Conservation (phyloP, 2,329 filamentous ascomycete genomes). For the Aspergillus nomiae region DNA sequence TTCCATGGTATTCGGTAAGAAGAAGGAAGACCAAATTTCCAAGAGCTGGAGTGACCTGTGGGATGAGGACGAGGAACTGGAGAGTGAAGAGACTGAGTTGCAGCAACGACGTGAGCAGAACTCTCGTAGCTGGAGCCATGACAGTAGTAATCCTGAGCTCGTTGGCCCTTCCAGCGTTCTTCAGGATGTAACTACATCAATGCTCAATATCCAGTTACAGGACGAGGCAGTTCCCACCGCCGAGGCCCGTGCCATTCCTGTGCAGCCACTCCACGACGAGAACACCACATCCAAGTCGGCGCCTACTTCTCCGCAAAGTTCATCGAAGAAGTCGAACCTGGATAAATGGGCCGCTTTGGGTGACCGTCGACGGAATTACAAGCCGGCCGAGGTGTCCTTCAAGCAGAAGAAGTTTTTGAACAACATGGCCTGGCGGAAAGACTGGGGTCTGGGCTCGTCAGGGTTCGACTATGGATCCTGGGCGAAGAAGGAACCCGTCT, state of each 20-base stretch:
- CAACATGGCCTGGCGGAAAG: slow-evolving; percentile 45
- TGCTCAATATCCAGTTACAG: slow-evolving; percentile 50
- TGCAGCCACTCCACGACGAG: slow-evolving; percentile 61
- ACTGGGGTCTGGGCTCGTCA: slow-evolving; percentile 41
- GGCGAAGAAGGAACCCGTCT: slow-evolving; percentile 34
- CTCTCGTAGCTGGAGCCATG: slow-evolving; percentile 76
- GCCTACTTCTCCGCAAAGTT: slow-evolving; percentile 60
- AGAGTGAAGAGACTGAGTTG: slow-evolving; percentile 62
- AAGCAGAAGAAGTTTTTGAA: slow-evolving; percentile 50
- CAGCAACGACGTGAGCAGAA: slow-evolving; percentile 65
- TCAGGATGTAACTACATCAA: slow-evolving; percentile 56
- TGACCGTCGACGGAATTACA: slow-evolving; percentile 74
- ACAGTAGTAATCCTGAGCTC: slow-evolving; percentile 59
- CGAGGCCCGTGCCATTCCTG: slow-evolving; percentile 20
- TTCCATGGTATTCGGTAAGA: slow-evolving; percentile 75
- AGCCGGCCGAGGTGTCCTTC: slow-evolving; percentile 55
- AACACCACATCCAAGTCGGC: slow-evolving; percentile 38
- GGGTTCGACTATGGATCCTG: slow-evolving; percentile 39
- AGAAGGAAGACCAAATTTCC: slow-evolving; percentile 73
- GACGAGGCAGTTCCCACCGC: slow-evolving; percentile 30
- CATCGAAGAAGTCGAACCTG: slow-evolving; percentile 53
- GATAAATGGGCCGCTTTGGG: slow-evolving; percentile 93
- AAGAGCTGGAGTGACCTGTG: slow-evolving; percentile 99
- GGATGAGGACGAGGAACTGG: slow-evolving; percentile 80
- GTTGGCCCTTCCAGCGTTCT: slow-evolving; percentile 55